Evolutionary conservation across 805 yeast species (phyloP), one percentile per base, ranked within the genome.

Genomic region (Candida railenensis): DNA sequence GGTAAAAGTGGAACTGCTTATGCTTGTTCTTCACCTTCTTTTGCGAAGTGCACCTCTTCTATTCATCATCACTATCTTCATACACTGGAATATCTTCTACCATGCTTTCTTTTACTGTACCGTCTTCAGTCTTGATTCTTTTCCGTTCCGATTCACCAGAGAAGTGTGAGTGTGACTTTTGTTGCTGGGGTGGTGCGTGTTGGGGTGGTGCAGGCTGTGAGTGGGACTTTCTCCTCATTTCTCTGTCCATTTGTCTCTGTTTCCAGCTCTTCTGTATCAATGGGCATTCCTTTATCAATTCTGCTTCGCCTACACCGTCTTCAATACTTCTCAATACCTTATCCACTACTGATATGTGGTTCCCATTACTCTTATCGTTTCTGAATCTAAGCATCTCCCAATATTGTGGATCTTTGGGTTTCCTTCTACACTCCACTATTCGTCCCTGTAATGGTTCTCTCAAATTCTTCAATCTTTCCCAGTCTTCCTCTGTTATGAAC

Each of bases 311-410:
- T 2, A 94, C 96, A 0, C 92, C 85, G 63, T 92, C 98, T 50
- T 82, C 81, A 36, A 94, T 94, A 59, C 95, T 85, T 52, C 83
- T 81, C 39, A 92, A 67, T 30, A 94, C 90, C 59, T 87, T 92
- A 49, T 82, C 82, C 4, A 91, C 96, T 20, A 88, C 90, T 11
- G 82, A 73, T 14, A 82, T 65, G 63, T 89, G 96, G 63, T 94
- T 94, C 7, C 96, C 98, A 59, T 87, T 85, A 15, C 78, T 66
- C 61, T 94, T 94, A 65, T 94, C 99, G 67, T 94, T 96, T 61
- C 99, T 77, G 65, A 92, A 94, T 49, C 99, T 75, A 47, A 92
- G 63, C 71, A 88, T 75, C 49, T 81, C 81, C 99, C 99, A 94
- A 40, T 76, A 78, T 2, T 85, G 85, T 2, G 66, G 65, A 18